Evolutionary conservation across 768 basidiomycete genomes (phyloP).

Genomic region (Epithele typhae): DNA sequence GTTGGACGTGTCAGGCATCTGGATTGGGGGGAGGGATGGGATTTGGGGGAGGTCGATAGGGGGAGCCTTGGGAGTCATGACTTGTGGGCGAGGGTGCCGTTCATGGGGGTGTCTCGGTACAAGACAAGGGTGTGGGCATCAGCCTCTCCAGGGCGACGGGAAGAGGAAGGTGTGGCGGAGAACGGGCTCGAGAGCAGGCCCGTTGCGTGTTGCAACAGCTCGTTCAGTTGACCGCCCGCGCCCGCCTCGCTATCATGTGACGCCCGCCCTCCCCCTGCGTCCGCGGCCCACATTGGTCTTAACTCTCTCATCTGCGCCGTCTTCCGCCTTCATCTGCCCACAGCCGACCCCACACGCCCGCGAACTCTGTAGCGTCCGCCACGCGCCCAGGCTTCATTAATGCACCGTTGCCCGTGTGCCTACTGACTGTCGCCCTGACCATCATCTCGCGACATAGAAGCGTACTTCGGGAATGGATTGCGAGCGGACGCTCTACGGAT

Average conservation of each 20-base stretch:
- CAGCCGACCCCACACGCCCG: too few relatives aligned
- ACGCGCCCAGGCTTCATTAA: too few relatives aligned
- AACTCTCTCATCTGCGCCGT: background rate
- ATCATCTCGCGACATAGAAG: too few relatives aligned
- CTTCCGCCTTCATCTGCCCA: too few relatives aligned
- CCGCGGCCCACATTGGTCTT: too few relatives aligned
- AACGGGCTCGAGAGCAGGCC: constrained; percentile 1
- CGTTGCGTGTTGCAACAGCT: constrained; percentile 9
- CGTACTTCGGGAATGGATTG: too few relatives aligned
- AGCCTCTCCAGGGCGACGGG: background rate
- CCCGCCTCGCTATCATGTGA: constrained; percentile 14
- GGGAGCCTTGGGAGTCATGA: constrained; percentile 25
- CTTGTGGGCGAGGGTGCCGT: constrained; percentile 6
- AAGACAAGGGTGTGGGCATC: constrained; percentile 3
- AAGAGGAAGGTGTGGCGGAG: background rate
- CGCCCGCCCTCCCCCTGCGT: background rate
- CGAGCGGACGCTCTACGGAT: too few relatives aligned
- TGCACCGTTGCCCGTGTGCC: too few relatives aligned
- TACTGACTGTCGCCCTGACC: too few relatives aligned
- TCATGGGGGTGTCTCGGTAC: constrained; percentile 11
- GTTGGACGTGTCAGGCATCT: constrained; percentile 33
- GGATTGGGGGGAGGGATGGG: constrained; percentile 41
- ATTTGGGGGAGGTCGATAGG: constrained; percentile 31
- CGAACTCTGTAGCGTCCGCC: too few relatives aligned
- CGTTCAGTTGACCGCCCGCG: background rate